Evolutionary conservation across 495 filamentous ascomycete species (phyloP).

Genomic region (Aspergillus hancockii): DNA sequence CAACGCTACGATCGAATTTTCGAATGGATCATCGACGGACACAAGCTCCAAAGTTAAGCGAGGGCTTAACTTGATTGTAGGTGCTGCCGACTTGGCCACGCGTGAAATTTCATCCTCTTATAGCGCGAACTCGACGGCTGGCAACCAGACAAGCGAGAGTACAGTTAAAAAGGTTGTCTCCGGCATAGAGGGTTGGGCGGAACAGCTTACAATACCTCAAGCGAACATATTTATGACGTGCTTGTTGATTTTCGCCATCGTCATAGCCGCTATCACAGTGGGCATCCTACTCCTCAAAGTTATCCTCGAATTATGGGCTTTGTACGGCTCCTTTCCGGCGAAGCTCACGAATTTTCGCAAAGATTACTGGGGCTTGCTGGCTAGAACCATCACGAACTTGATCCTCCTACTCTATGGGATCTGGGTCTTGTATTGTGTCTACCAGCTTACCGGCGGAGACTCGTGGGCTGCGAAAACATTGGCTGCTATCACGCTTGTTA

Average conservation of each 20-base stretch:
- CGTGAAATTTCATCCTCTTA: constrained; percentile 51
- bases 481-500: constrained; percentile 74
- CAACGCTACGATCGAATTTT: constrained; percentile 70
- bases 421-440: constrained; percentile 95
- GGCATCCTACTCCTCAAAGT: constrained; percentile 90
- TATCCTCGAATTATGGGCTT: constrained; percentile 86
- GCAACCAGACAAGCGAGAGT: constrained; percentile 27
- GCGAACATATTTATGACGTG: constrained; percentile 97
- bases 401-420: constrained; percentile 91
- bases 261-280: constrained; percentile 81
- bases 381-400: constrained; percentile 84
- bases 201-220: constrained; percentile 79
- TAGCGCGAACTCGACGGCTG: constrained; percentile 34
- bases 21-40: constrained; percentile 46
- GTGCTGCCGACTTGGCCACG: constrained; percentile 47
- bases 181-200: constrained; percentile 73
- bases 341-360: constrained; percentile 82
- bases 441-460: constrained; percentile 90
- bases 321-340: constrained; percentile 86
- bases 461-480: constrained; percentile 92
- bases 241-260: constrained; percentile 81
- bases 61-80: constrained; percentile 48
- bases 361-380: constrained; percentile 91
- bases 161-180: constrained; percentile 50
- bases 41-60: constrained; percentile 53